Conservation (phyloP, 306 rosid genomes). For the Canavalia ensiformis region DNA sequence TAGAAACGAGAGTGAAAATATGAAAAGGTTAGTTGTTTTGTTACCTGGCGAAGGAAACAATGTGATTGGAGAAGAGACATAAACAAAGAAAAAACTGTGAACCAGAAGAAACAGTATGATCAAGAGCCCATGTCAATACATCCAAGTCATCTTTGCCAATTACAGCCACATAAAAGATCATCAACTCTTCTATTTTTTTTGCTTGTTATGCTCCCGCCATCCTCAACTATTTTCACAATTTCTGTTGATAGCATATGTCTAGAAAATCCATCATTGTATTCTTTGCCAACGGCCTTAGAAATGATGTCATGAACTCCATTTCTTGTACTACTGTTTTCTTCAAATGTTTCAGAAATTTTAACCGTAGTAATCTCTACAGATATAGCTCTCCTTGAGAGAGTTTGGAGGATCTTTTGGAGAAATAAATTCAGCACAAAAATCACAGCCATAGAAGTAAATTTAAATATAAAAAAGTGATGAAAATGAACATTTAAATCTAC, state of each 20-base stretch:
- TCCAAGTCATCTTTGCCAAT: conserved; percentile 75
- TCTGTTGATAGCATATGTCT: conserved; percentile 59
- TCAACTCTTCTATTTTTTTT: conserved; percentile 47
- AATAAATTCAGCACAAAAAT: too few species aligned
- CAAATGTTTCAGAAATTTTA: conserved; percentile 59
- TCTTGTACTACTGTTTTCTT: conserved; percentile 26
- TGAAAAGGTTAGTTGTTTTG: background rate
- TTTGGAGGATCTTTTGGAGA: too few species aligned
- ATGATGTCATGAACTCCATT: conserved; percentile 6
- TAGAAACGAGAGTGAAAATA: background rate
- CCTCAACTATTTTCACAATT: conserved; percentile 71
- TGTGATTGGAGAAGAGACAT: conserved; percentile 75
- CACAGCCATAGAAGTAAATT: too few species aligned
- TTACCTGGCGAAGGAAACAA: conserved; percentile 82
- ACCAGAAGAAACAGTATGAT: conserved; percentile 69
- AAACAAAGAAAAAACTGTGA: conserved; percentile 71
- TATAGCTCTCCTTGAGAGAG: too few species aligned
- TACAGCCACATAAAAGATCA: conserved; percentile 75
- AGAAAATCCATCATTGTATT: conserved; percentile 19
- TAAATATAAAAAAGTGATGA: too few species aligned
- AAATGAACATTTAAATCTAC: too few species aligned
- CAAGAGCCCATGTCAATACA: conserved; percentile 79
- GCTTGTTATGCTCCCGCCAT: conserved; percentile 50
- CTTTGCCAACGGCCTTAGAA: background rate
- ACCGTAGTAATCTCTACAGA: conserved; percentile 48